phyloP scores from a whole-genome alignment of 1,284 basidiomycete genomes.

The Pseudozyma sp. region DNA sequence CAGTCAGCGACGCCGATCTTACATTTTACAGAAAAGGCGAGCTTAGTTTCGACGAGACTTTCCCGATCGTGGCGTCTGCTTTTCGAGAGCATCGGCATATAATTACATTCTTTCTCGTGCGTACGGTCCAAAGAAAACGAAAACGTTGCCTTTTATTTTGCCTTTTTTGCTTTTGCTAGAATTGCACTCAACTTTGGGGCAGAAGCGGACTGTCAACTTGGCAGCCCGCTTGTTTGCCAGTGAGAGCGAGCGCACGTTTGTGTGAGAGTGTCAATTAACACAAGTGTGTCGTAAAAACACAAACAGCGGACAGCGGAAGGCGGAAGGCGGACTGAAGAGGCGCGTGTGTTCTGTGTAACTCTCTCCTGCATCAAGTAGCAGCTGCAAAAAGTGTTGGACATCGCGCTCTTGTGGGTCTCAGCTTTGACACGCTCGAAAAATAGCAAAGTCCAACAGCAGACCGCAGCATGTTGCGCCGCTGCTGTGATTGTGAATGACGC shows the following conservation, averaged over 20 bases:
- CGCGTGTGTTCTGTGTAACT: constrained; percentile 2
- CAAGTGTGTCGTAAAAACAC: constrained; percentile 3
- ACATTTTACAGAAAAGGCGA: neutral
- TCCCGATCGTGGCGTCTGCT: constrained; percentile 11
- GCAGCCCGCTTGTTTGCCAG: too few relatives aligned
- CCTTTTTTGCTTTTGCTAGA: constrained; percentile 9
- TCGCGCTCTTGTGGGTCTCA: neutral
- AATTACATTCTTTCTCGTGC: neutral
- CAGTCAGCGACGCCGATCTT: neutral
- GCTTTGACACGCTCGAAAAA: neutral
- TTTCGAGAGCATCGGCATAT: neutral
- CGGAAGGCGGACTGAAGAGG: constrained; percentile 10
- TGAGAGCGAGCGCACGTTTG: neutral
- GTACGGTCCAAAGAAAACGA: constrained; percentile 2
- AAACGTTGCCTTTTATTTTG: constrained; percentile 17
- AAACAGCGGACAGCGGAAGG: constrained; percentile 16
- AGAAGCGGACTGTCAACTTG: constrained; percentile 25
- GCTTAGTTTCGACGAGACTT: neutral
- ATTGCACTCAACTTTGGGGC: constrained; percentile 39
- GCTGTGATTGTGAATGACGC: constrained; percentile 9
- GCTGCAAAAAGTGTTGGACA: constrained; percentile 13
- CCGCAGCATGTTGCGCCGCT: constrained; percentile 1
- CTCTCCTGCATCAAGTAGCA: neutral
- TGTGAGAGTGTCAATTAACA: constrained; percentile 25
- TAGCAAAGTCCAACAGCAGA: constrained; percentile 19